Percentiles rank a stretch among this genome's conserved stretches.
phyloP scores from a whole-genome alignment of 768 basidiomycete species.

The Lactarius pseudohatsudake region DNA sequence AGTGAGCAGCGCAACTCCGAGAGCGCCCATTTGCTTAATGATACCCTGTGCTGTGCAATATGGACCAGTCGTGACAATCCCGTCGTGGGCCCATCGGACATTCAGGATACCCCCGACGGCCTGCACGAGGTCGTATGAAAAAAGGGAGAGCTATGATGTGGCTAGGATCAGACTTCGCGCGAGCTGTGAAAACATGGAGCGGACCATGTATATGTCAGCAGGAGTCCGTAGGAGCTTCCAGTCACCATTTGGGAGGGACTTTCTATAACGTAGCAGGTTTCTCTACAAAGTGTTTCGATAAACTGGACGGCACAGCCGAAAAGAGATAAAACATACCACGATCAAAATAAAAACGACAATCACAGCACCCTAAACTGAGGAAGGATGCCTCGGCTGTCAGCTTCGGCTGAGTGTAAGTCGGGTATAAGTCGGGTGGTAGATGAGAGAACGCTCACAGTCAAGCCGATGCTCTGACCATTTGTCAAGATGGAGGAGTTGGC shows the following conservation, averaged over 20 bases:
- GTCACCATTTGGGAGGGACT: not conserved
- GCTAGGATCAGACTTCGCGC: conserved; percentile 13
- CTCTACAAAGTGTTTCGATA: not conserved
- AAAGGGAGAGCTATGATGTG: conserved; percentile 28
- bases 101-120: too few relatives aligned
- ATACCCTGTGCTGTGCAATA: too few relatives aligned
- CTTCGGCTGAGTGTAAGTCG: conserved; percentile 27
- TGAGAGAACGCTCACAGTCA: conserved; percentile 33
- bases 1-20: too few relatives aligned
- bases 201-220: conserved; percentile 44
- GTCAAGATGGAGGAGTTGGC: conserved; percentile 31
- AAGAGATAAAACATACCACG: not conserved
- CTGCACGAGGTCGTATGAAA: conserved; percentile 38
- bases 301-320: too few relatives aligned
- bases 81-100: too few relatives aligned
- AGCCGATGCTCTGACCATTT: conserved; percentile 39
- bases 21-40: too few relatives aligned
- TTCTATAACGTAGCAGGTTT: conserved; percentile 4
- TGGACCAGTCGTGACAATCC: too few relatives aligned
- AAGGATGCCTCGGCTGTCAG: conserved; percentile 37
- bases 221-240: conserved; percentile 38
- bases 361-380: not conserved
- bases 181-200: not conserved
- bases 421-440: not conserved
- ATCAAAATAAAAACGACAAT: conserved; percentile 10